phyloP scores from a whole-genome alignment of 805 yeast genomes.

The Lachancea quebecensis region DNA sequence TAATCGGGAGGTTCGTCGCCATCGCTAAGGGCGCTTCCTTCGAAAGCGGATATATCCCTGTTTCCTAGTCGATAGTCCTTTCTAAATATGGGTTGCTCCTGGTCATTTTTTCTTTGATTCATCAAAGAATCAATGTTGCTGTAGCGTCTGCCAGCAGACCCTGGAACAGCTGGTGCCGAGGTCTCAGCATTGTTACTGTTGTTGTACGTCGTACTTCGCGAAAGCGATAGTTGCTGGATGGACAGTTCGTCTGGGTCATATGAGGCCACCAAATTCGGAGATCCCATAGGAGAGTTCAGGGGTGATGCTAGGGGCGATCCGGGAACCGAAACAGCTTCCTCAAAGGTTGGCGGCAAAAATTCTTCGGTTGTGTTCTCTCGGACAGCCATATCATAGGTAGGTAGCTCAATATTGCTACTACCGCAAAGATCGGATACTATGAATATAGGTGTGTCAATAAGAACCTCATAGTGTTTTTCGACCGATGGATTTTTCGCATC shows the following conservation, averaged over 20 bases:
- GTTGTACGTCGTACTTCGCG: constrained; percentile 20
- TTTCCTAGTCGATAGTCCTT: constrained; percentile 1
- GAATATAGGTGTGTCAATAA: constrained; percentile 69
- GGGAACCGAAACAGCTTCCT: constrained; percentile 50
- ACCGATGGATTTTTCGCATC: constrained; percentile 40
- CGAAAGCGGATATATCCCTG: not conserved
- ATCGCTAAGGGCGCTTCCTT: not conserved
- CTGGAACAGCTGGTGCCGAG: constrained; percentile 1
- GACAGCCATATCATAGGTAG: constrained; percentile 31
- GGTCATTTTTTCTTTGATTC: not conserved
- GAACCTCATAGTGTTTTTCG: constrained; percentile 71
- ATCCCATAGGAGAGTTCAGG: constrained; percentile 16
- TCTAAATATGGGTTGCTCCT: not conserved
- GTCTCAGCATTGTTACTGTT: constrained; percentile 4
- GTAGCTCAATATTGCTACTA: constrained; percentile 34
- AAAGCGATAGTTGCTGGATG: constrained; percentile 17
- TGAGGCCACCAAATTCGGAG: constrained; percentile 15
- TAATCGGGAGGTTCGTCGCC: constrained; percentile 32
- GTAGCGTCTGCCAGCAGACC: constrained; percentile 5
- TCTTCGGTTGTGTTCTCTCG: constrained; percentile 11
- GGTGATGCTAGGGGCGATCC: constrained; percentile 39
- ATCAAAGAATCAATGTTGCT: constrained; percentile 20
- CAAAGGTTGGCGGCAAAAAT: constrained; percentile 51
- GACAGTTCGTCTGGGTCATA: constrained; percentile 16
- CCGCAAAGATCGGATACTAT: constrained; percentile 40